Conservation (phyloP, 805 yeast species). For the Nakazawaea wickerhamii region DNA sequence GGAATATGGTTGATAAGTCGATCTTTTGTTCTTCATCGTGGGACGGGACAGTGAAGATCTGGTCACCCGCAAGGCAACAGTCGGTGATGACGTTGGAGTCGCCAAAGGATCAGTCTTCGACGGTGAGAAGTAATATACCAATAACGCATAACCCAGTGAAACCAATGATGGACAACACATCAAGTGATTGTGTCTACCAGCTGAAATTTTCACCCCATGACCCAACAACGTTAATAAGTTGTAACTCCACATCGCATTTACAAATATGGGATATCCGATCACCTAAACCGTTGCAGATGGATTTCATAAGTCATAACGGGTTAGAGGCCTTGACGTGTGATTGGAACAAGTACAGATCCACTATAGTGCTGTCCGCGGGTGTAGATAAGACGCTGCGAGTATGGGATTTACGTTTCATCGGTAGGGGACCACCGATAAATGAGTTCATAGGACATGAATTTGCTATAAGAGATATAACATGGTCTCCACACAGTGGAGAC, state of each 20-base stretch:
- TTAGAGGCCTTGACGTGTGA: slow-evolving; percentile 77
- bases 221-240: slow-evolving; percentile 61
- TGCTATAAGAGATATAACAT: slow-evolving; percentile 74
- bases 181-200: slow-evolving; percentile 64
- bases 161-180: slow-evolving; percentile 27
- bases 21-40: slow-evolving; percentile 77
- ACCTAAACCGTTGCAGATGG: slow-evolving; percentile 53
- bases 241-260: slow-evolving; percentile 67
- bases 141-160: slow-evolving; percentile 16
- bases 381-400: slow-evolving; percentile 79
- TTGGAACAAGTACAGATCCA: slow-evolving; percentile 84
- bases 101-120: slow-evolving; percentile 20
- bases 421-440: slow-evolving; percentile 48
- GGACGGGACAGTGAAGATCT: slow-evolving; percentile 84
- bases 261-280: slow-evolving; percentile 81
- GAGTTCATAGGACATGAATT: slow-evolving; percentile 83
- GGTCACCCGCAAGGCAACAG: slow-evolving; percentile 59
- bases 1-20: slow-evolving; percentile 38
- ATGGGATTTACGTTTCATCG: slow-evolving; percentile 82
- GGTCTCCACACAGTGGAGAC: slow-evolving; percentile 85
- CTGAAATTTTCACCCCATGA: slow-evolving; percentile 84
- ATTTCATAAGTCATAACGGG: slow-evolving; percentile 71
- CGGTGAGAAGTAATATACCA: slow-evolving; percentile 8
- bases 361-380: slow-evolving; percentile 83
- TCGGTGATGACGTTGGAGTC: slow-evolving; percentile 52